Base-by-base conservation (phyloP, 345 rosid species). In the Euphorbia tirucalli region DNA sequence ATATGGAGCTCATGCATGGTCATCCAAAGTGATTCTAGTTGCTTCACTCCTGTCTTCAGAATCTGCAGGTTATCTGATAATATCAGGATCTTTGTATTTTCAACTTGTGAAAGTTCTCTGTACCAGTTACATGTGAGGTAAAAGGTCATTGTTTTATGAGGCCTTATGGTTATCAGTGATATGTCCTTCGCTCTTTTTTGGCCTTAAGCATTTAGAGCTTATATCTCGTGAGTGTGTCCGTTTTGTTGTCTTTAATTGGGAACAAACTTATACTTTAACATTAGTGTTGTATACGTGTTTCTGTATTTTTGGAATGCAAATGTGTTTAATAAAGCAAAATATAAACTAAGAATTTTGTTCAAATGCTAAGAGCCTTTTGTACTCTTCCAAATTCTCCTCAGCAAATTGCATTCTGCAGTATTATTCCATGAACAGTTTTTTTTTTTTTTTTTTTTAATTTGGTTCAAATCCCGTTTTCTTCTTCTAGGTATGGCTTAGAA, bases 61-160 rank as follows among this genome's bases (percentile, higher is more conserved):
- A 30, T 71, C 25, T 46, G n/a, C 59, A 71, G 59, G 32, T 49
- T 14, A 71, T 48, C 54, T 2, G n/a, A 19, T 66, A 60, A 44
- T 60, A 32, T 71, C 55, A 61, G 60, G 61, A 71, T 35, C 49
- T 50, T 22, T 52, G n/a, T 41, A 2, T 62, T 39, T 35, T 37
- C 68, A 30, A 31, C 66, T 71, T 71, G 61, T 63, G 54, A 55
- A 50, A 2, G 62, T 19, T 72, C 68, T 63, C 13, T 22, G 49
- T 37, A 18, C 28, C 69, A 24, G 54, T 37, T 72, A 56, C 21
- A 21, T 22, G 62, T 3, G 9, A 64, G 69, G 69, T 72, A 55
- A 72, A 25, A 24, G 32, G 21, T 19, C 43, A 30, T 63, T 37
- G 19, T 14, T 14, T 35, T 39, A 8, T 30, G 8, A 39, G 19